Evolutionary conservation across 1,139 yeast genomes (phyloP).

Genomic region (Sugiyamaella japonica): DNA sequence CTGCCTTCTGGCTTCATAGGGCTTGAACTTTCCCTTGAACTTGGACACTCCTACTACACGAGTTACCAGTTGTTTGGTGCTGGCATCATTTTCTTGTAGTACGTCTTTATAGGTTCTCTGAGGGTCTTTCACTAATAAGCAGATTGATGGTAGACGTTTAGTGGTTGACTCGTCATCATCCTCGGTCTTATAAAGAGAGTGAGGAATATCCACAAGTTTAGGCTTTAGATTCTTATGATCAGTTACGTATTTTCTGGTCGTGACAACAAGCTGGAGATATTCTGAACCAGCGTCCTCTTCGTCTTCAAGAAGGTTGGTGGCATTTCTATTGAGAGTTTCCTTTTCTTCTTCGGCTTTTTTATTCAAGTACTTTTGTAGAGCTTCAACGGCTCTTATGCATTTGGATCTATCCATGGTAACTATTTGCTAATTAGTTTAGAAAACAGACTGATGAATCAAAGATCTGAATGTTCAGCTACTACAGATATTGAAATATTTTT

Average conservation of each 20-base stretch:
- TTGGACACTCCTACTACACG: constrained; percentile 46
- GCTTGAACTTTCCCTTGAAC: constrained; percentile 47
- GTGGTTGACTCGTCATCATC: constrained; percentile 46
- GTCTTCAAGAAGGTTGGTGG: constrained; percentile 50
- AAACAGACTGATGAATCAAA: constrained; percentile 14
- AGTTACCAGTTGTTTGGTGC: constrained; percentile 33
- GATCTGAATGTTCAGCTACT: constrained; percentile 10
- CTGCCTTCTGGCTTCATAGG: constrained; percentile 46
- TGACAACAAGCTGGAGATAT: constrained; percentile 53
- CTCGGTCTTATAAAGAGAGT: constrained; percentile 46
- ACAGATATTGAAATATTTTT: constrained; percentile 5
- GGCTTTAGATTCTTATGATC: constrained; percentile 73
- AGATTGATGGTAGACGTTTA: constrained; percentile 44
- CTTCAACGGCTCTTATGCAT: constrained; percentile 37
- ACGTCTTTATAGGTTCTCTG: constrained; percentile 60
- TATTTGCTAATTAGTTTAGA: constrained; percentile 15
- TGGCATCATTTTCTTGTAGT: constrained; percentile 57
- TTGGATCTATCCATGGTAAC: constrained; percentile 28
- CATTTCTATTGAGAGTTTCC: neutral
- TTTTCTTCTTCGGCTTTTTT: constrained; percentile 22
- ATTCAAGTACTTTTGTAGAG: constrained; percentile 39
- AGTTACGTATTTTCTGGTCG: constrained; percentile 62
- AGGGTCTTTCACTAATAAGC: constrained; percentile 74
- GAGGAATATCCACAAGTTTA: constrained; percentile 54
- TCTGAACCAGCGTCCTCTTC: constrained; percentile 42